phyloP scores from a whole-genome alignment of 192 early-diverging fungal species.

The Entomortierella lignicola region DNA sequence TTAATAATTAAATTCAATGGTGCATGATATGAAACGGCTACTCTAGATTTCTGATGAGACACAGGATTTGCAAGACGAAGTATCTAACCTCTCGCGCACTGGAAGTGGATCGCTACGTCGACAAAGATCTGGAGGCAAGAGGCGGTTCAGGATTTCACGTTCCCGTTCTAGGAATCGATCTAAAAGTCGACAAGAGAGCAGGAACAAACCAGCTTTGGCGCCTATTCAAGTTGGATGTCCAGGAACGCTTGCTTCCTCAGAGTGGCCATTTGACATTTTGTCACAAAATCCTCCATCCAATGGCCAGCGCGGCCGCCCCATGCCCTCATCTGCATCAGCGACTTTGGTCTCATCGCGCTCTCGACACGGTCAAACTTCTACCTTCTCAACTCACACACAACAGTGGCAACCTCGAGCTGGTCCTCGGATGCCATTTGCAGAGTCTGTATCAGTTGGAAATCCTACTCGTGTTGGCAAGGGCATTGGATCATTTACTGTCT shows the following conservation, averaged over 20 bases:
- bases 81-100: slow-evolving; percentile 4
- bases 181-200: slow-evolving; percentile 17
- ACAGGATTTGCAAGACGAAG: neutral
- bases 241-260: slow-evolving; percentile 14
- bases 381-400: neutral
- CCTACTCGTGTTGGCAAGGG: slow-evolving; percentile 41
- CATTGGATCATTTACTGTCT: slow-evolving; percentile 40
- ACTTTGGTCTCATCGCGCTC: neutral
- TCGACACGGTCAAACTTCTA: neutral
- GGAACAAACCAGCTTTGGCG: slow-evolving; percentile 9
- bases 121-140: slow-evolving; percentile 33
- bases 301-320: neutral
- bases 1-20: no score
- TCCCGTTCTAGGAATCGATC: slow-evolving; percentile 39
- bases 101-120: slow-evolving; percentile 26
- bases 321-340: neutral
- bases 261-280: slow-evolving; percentile 33
- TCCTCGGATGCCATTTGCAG: slow-evolving; percentile 47
- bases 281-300: neutral
- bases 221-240: slow-evolving; percentile 39
- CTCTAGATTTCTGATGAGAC: slow-evolving; percentile 16
- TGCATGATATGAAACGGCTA: no score
- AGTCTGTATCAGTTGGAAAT: slow-evolving; percentile 34
- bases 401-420: slow-evolving; percentile 1
- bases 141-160: slow-evolving; percentile 29